These are phyloP conservation scores for Ambrosia trifida DNA, from an alignment of 129 eudicot genomes.

Conservation along the genomic window DNA sequence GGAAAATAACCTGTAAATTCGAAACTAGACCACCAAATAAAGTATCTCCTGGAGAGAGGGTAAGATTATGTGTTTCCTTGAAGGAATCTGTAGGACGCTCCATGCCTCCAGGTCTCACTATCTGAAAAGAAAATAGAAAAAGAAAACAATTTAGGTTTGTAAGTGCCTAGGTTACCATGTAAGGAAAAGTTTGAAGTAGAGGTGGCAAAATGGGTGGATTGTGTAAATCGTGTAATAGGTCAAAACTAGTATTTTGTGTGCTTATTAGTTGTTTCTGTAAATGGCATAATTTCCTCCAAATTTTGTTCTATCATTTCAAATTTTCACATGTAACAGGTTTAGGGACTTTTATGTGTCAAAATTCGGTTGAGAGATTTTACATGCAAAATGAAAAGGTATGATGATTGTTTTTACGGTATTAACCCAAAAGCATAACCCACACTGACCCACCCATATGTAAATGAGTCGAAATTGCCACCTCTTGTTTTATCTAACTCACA, in stretches of 20 bases:
- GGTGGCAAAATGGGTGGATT: slow-evolving; percentile 11
- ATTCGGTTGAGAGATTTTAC: not conserved
- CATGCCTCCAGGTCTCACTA: slow-evolving; percentile 99
- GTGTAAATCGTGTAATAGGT: not conserved
- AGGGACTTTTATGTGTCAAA: not conserved
- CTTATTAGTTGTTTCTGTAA: not conserved
- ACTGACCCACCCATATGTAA: slow-evolving; percentile 16
- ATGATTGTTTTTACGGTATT: not conserved
- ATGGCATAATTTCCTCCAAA: not conserved
- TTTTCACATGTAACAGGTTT: not conserved
- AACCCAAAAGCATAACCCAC: not conserved
- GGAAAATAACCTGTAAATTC: slow-evolving; percentile 74
- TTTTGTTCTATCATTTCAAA: not conserved
- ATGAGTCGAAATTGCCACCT: not conserved
- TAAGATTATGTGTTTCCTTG: slow-evolving; percentile 89
- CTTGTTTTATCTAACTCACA: slow-evolving; percentile 53
- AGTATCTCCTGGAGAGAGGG: slow-evolving; percentile 76
- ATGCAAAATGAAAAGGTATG: not conserved
- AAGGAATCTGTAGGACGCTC: slow-evolving; percentile 96
- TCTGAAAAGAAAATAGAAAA: slow-evolving; percentile 45
- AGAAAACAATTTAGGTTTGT: slow-evolving; percentile 7
- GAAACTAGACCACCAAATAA: slow-evolving; percentile 95
- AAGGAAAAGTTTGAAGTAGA: slow-evolving; percentile 8
- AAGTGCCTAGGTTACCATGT: slow-evolving; percentile 12
- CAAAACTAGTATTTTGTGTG: not conserved